A percentile compares a stretch with the other conserved stretches of the same genome.
phyloP scores from a whole-genome alignment of 2,329 filamentous ascomycete species.

The Epichloe elymi region DNA sequence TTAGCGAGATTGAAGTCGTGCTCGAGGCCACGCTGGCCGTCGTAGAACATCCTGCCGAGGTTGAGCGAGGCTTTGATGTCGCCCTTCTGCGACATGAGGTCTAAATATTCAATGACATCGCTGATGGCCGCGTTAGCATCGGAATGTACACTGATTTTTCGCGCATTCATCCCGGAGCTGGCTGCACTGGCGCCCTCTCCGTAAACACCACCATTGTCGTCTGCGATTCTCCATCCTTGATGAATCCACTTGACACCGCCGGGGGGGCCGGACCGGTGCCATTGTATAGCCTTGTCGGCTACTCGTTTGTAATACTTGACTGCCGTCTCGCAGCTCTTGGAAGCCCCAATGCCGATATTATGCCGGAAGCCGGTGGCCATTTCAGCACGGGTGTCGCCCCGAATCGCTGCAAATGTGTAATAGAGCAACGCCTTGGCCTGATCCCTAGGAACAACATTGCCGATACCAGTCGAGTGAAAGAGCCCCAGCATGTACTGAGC shows the following conservation, averaged over 20 bases:
- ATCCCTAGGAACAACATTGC: conserved; percentile 64
- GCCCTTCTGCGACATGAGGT: conserved; percentile 80
- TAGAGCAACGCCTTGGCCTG: conserved; percentile 89
- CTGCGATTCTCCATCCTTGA: conserved; percentile 75
- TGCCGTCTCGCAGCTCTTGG: conserved; percentile 74
- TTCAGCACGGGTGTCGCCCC: conserved; percentile 71
- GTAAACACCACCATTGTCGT: conserved; percentile 84
- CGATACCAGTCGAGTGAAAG: conserved; percentile 89
- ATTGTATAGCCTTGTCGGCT: conserved; percentile 82
- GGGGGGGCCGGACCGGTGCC: conserved; percentile 80
- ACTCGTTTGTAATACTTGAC: conserved; percentile 84
- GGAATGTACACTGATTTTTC: conserved; percentile 57
- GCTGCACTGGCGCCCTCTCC: conserved; percentile 87
- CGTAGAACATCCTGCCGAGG: conserved; percentile 76
- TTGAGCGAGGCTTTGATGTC: conserved; percentile 80
- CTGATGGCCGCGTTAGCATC: conserved; percentile 78
- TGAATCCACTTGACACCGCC: conserved; percentile 67
- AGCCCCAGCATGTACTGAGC: conserved; percentile 93
- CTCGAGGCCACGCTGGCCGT: conserved; percentile 64
- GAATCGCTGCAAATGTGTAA: conserved; percentile 82
- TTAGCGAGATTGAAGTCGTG: conserved; percentile 61
- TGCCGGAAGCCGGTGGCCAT: conserved; percentile 90
- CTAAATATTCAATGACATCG: conserved; percentile 88
- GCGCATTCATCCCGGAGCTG: conserved; percentile 73
- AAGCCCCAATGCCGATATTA: conserved; percentile 70